phyloP scores from a whole-genome alignment of 306 rosid species.

The Quercus glauca region DNA sequence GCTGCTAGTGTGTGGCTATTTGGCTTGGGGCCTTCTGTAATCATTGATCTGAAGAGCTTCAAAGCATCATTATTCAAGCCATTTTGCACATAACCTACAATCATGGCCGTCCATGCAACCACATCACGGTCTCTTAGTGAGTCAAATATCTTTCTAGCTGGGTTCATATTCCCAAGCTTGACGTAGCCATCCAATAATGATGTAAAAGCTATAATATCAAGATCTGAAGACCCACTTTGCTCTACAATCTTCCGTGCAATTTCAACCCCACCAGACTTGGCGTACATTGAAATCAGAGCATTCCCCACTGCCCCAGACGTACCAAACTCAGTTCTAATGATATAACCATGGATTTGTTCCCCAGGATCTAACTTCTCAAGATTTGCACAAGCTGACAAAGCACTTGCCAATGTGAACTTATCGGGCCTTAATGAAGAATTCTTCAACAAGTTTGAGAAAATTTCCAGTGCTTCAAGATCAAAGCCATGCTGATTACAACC shows the following conservation, averaged over 20 bases:
- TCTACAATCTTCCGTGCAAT: constrained; percentile 55
- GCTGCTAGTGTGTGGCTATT: constrained; percentile 75
- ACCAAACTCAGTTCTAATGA: constrained; percentile 45
- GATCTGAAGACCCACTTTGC: constrained; percentile 38
- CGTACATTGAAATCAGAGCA: constrained; percentile 79
- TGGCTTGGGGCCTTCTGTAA: constrained; percentile 66
- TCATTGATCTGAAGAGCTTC: constrained; percentile 68
- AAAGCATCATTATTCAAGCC: constrained; percentile 61
- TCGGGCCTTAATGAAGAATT: constrained; percentile 58
- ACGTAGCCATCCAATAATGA: constrained; percentile 76
- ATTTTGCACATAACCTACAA: constrained; percentile 76
- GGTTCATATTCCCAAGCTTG: constrained; percentile 69
- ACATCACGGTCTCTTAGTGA: constrained; percentile 59
- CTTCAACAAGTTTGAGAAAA: constrained; percentile 55
- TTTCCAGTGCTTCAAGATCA: constrained; percentile 56
- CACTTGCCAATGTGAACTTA: constrained; percentile 71
- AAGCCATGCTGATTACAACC: constrained; percentile 58
- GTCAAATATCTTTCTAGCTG: constrained; percentile 80
- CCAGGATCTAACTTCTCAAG: constrained; percentile 67
- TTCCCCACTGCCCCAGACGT: constrained; percentile 48
- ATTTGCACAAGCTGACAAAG: constrained; percentile 76
- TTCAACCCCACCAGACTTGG: constrained; percentile 62
- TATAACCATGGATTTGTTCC: constrained; percentile 66
- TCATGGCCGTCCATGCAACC: constrained; percentile 91
- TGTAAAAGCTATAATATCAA: constrained; percentile 76